Evolutionary conservation across 2,329 filamentous ascomycete genomes (phyloP).

Genomic region (Xylaria sp.): DNA sequence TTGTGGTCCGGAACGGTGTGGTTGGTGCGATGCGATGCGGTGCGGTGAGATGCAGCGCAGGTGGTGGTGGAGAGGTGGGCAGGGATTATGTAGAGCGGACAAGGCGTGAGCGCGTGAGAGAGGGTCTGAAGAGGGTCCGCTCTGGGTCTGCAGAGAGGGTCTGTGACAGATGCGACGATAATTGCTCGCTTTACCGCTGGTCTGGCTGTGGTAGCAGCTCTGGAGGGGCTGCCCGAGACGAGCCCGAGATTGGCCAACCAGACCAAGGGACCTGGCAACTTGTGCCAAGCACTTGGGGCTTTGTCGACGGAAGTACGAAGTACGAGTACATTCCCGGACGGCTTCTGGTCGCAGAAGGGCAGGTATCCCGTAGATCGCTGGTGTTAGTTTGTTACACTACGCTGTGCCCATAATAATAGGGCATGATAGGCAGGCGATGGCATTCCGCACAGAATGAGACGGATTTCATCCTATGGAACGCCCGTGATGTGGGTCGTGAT

Average conservation of each 20-base stretch:
- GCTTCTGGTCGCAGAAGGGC: neutral
- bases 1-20: too few relatives aligned
- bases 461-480: too few relatives aligned
- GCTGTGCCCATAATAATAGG: too few relatives aligned
- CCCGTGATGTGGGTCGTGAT: too few relatives aligned
- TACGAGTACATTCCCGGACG: neutral
- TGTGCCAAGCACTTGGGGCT: slow-evolving; percentile 1
- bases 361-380: neutral
- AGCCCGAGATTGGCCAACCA: slow-evolving; percentile 16
- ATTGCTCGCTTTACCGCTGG: neutral
- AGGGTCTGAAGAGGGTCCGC: too few relatives aligned
- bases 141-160: neutral
- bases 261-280: slow-evolving; percentile 14
- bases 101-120: too few relatives aligned
- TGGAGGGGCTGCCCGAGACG: slow-evolving; percentile 7
- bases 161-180: neutral
- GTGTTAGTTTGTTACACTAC: neutral
- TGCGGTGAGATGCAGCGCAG: too few relatives aligned
- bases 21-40: too few relatives aligned
- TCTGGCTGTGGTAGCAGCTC: neutral
- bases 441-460: too few relatives aligned
- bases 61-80: too few relatives aligned
- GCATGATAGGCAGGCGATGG: too few relatives aligned
- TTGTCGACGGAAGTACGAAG: neutral
- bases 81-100: too few relatives aligned